A percentile compares a stretch with the other conserved stretches of the same genome.
Evolutionary conservation across 2,329 filamentous ascomycete species (phyloP).

Genomic region (Tolypocladium capitatum): DNA sequence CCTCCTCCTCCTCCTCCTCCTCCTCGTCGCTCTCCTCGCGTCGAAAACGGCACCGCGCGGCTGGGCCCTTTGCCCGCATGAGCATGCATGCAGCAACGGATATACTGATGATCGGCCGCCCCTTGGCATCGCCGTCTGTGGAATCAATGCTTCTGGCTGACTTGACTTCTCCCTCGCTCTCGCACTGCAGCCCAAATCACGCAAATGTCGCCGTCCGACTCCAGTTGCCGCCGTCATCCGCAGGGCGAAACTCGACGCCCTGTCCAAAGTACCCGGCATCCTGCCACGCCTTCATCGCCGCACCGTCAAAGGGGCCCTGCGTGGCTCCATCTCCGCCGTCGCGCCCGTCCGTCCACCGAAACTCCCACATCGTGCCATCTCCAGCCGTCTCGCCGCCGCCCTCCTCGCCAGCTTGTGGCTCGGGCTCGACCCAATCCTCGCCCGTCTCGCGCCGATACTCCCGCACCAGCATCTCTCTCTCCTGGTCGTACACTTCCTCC

Average conservation of each 20-base stretch:
- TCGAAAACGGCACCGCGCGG: background rate
- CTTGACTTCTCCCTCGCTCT: background rate
- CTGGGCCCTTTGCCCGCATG: background rate
- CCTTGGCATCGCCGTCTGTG: background rate
- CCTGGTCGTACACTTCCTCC: slow-evolving; percentile 81
- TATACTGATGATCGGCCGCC: background rate
- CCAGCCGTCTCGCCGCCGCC: slow-evolving; percentile 7
- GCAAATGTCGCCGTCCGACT: slow-evolving; percentile 35
- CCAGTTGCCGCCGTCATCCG: slow-evolving; percentile 43
- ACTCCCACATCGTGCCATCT: slow-evolving; percentile 55
- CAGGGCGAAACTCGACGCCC: slow-evolving; percentile 64
- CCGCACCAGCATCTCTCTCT: slow-evolving; percentile 69
- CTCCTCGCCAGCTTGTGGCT: slow-evolving; percentile 12
- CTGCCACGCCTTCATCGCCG: slow-evolving; percentile 83
- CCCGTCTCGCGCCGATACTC: slow-evolving; percentile 78
- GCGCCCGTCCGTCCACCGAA: slow-evolving; percentile 78
- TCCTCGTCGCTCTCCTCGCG: background rate
- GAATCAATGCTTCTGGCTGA: background rate
- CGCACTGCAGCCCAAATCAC: slow-evolving; percentile 16
- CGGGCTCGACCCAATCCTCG: slow-evolving; percentile 60
- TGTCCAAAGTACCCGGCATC: slow-evolving; percentile 87
- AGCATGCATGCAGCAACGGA: background rate
- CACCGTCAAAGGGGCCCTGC: slow-evolving; percentile 77
- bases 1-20: too few species aligned
- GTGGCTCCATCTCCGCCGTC: slow-evolving; percentile 61